Evolutionary conservation across 2,329 filamentous ascomycete species (phyloP), one percentile per base, ranked within the genome.

Genomic region (Scleromitrula shiraiana): DNA sequence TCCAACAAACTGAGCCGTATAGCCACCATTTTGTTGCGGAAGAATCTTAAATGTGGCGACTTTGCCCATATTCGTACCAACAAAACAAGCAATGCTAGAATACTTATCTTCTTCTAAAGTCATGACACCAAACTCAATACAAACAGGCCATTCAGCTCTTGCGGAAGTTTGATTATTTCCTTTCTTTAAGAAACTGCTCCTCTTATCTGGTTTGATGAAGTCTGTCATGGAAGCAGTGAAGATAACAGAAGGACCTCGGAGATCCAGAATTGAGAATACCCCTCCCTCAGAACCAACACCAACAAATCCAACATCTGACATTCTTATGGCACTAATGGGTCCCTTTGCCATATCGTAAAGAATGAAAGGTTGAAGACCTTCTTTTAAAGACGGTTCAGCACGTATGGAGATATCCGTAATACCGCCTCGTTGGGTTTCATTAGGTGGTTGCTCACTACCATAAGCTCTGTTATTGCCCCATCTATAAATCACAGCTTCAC

Each of bases 281-380:
- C 93, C 93, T 32, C 80, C 79, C 64, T 95, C 85, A 8, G 89
- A 95, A 0, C 89, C 93, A 24, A 85, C 82, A 9, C 84, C 90
- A 9, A 95, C 79, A 62, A 98, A 98, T 0, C 93, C 93, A 10
- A 97, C 82, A 64, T 95, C 88, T n/a, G 89, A 93, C 48, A 93
- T 80, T 50, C 87, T 84, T 30, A 94, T 62, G 1, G 84, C 85
- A 19, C 80, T 90, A 26, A 96, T 81, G 1, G 86, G 73, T 0
- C 90, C 93, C 60, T 89, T 82, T 63, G 85, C 79, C 75, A 91
- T 86, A 63, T 94, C 81, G 50, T 96, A 82, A 26, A 97, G 69
- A 1, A 85, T 80, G 53, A 86, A 76, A 1, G 93, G 93, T 54
- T 95, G 70, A 3, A 95, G 64, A 0, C 89, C 90, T 59, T 93